Conservation (phyloP, 306 rosid species). For the Acacia acuminata region DNA sequence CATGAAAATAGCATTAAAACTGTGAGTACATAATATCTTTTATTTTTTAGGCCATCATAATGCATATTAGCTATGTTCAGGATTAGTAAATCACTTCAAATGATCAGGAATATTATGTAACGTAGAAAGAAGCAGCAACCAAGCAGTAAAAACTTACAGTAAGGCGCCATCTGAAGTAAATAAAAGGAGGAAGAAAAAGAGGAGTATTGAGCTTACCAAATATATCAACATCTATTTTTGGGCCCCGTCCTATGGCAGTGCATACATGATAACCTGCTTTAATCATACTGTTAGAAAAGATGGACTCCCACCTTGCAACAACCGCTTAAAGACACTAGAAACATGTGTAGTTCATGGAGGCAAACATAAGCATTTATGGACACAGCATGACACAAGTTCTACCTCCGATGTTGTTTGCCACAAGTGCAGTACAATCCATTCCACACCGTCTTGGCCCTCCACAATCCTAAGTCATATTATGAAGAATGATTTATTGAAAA, state of each 20-base stretch:
- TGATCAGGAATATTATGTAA: neutral
- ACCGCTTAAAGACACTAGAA: neutral
- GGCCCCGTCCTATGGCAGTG: constrained; percentile 62
- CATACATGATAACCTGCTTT: constrained; percentile 86
- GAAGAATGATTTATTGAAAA: constrained; percentile 7
- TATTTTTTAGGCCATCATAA: neutral
- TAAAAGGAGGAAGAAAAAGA: constrained; percentile 17
- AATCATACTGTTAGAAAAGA: constrained; percentile 39
- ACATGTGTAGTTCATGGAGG: constrained; percentile 4
- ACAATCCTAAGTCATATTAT: constrained; percentile 65
- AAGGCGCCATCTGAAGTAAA: constrained; percentile 22
- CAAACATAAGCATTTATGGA: constrained; percentile 10
- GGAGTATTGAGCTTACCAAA: constrained; percentile 56
- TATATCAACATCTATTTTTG: constrained; percentile 51
- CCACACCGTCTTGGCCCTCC: constrained; percentile 87
- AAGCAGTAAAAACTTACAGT: constrained; percentile 18
- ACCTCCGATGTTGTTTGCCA: constrained; percentile 66
- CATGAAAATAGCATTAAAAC: constrained; percentile 36
- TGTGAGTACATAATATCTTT: constrained; percentile 2
- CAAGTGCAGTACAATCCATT: constrained; percentile 84
- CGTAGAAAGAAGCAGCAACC: constrained; percentile 22
- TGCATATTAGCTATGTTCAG: constrained; percentile 9
- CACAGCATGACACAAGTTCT: constrained; percentile 22
- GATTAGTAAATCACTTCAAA: constrained; percentile 20
- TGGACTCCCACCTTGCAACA: constrained; percentile 13